Base-by-base conservation (phyloP, 495 filamentous ascomycete species). In the Rhizodiscina lignyota region DNA sequence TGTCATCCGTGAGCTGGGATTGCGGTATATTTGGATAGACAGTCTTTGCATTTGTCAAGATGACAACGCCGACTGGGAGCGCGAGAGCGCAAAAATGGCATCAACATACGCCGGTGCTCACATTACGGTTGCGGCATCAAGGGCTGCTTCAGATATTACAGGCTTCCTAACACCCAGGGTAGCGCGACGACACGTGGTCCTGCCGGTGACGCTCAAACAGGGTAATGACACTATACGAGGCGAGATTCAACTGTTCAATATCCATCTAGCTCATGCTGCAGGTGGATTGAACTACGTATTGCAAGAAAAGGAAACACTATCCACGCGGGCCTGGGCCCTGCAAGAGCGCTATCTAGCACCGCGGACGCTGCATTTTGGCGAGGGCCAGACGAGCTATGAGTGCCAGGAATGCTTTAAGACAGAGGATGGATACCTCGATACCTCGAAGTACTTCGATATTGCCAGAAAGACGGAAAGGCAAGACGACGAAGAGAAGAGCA, bases 1-100 rank as follows among this genome's bases (percentile, higher is more conserved):
- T 6, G 17, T 40, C 3, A 24, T 35, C 21, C n/a, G 34, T 20
- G 21, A 8, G 30, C 42, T 56, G 12, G 43, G 47, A 16, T 19
- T 48, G 10, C 32, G 20, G 8, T 53, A 49, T 33, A 22, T 56
- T 2, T 56, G 53, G 53, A 44, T 55, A 17, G 53, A 56, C 38
- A 34, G 47, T 15, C 34, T 56, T 15, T 54, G 53, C 35, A 53
- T 56, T 29, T 12, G 54, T 5, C 53, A 56, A 39, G 39, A 56
- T 32, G 20, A 21, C 6, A 5, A 16, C 1, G 29, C 29, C 6
- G 44, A 50, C 29, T 40, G 36, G 41, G 19, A 34, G 24, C 17
- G n/a, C 2, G 48, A 55, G 18, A 36, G 38, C 13, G 21, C 21
- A 12, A 29, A 37, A 22, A 55, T 55, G 51, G 19, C 21, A 16